Evolutionary conservation across 2,329 filamentous ascomycete genomes (phyloP), one percentile per base, ranked within the genome.

Genomic region (Xylariaceae sp.): DNA sequence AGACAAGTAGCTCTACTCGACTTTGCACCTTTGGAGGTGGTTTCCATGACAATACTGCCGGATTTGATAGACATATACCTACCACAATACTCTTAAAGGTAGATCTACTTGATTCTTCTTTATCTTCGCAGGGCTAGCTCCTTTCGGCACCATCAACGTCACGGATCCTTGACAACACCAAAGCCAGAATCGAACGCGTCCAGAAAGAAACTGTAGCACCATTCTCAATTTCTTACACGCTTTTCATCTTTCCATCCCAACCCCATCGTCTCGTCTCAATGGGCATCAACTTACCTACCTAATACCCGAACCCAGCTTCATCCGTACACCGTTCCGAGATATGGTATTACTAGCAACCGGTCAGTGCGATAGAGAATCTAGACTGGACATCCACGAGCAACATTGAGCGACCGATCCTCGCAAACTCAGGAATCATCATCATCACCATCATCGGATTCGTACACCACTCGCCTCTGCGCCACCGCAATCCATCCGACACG

Each of bases 311-410:
- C 13, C 8, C 37, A 42, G n/a, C 50, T 18, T 39, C 34, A 35
- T 15, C 37, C 50, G 15, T 39, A 56, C 55, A n/a, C 48, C 55
- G 51, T 52, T 10, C 42, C 45, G 11, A 30, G 37, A 42, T 42
- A 42, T 10, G 50, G 45, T 49, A 48, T 48, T 9, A 11, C 9
- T 52, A 11, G 6, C 17, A 17, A 15, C 18, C n/a, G 23, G 18
- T 18, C 30, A n/a, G 4, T 11, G 8, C 37, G 39, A 4, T 39
- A 49, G 42, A 35, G 45, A 11, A 44, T 35, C 52, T 30, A 54
- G 37, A 42, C 44, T 42, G 9, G 52, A 45, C 51, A 51, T n/a
- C 53, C 17, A 54, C 30, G 10, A 60, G 37, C 34, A 45, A 57
- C 30, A 58, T 55, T 56, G 56, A 57, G 17, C 53, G 1, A 10